Conservation (phyloP, 2,329 filamentous ascomycete genomes). For the Xylariaceae sp. region DNA sequence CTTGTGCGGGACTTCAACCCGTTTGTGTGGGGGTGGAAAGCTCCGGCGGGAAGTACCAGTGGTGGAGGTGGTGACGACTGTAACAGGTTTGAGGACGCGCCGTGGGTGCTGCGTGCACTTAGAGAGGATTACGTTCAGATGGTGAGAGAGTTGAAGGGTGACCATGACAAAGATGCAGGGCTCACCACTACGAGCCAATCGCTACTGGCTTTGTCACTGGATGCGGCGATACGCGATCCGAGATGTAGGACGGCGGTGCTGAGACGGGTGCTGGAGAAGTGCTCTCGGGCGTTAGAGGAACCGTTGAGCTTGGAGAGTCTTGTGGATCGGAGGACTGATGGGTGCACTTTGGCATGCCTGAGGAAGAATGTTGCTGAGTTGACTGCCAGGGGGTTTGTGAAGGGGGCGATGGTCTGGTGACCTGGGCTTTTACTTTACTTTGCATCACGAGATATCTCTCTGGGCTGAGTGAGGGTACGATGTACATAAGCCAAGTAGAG, state of each 20-base stretch:
- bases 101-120: constrained; percentile 22
- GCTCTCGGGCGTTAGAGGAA: constrained; percentile 19
- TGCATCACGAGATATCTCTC: too few relatives aligned
- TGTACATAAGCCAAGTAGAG: too few relatives aligned
- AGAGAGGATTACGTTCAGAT: constrained; percentile 19
- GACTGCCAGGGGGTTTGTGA: constrained; percentile 20
- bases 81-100: constrained; percentile 21
- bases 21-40: constrained; percentile 20
- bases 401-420: constrained; percentile 23
- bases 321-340: constrained; percentile 16
- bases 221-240: constrained; percentile 22
- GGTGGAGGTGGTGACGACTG: constrained; percentile 1
- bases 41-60: constrained; percentile 11
- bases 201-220: constrained; percentile 22
- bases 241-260: constrained; percentile 20
- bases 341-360: constrained; percentile 11
- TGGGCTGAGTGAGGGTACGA: too few relatives aligned
- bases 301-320: constrained; percentile 20
- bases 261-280: constrained; percentile 22
- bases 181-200: constrained; percentile 22
- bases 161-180: background rate
- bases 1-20: constrained; percentile 26
- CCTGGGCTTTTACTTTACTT: too few relatives aligned
- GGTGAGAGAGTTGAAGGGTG: constrained; percentile 13
- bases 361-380: constrained; percentile 21